A percentile compares a stretch with the other conserved stretches of the same genome.
Evolutionary conservation across 2,329 filamentous ascomycete genomes (phyloP).

Genomic region (Fusarium armeniacum): DNA sequence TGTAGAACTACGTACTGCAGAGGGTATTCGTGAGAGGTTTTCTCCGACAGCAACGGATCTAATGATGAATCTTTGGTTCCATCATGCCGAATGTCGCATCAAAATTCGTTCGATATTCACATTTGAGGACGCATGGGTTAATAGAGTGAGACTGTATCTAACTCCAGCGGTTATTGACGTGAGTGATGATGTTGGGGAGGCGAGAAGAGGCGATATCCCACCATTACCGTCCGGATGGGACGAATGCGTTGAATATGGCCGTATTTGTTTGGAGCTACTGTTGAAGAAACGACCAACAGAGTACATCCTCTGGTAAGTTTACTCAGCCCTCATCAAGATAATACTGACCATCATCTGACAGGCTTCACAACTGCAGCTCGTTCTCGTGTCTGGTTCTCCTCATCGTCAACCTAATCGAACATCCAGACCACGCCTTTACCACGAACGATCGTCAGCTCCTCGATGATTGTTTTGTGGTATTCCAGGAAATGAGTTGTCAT

Average conservation of each 20-base stretch:
- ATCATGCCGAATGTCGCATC: constrained; percentile 37
- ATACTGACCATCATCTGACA: not conserved
- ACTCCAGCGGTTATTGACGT: constrained; percentile 37
- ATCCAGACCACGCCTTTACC: constrained; percentile 22
- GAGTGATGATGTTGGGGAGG: constrained; percentile 17
- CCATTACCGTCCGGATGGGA: constrained; percentile 38
- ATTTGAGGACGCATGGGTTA: constrained; percentile 39
- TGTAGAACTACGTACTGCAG: not conserved
- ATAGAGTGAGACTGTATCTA: constrained; percentile 31
- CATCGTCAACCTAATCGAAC: constrained; percentile 44
- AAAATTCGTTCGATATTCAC: constrained; percentile 39
- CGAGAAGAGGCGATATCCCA: constrained; percentile 21
- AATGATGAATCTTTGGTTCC: constrained; percentile 34
- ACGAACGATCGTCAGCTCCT: constrained; percentile 20
- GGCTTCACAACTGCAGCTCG: constrained; percentile 39
- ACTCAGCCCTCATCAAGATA: fast-evolving
- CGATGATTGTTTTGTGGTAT: constrained; percentile 14
- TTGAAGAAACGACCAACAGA: constrained; percentile 23
- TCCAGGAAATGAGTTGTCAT: not conserved
- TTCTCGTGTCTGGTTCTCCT: constrained; percentile 37
- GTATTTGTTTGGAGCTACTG: constrained; percentile 32
- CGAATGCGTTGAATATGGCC: constrained; percentile 32
- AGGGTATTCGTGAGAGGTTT: constrained; percentile 13
- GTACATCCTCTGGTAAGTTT: constrained; percentile 36
- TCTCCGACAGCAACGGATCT: not conserved